Conservation (phyloP, 257 asterid species). For the Ocimum tenuiflorum region DNA sequence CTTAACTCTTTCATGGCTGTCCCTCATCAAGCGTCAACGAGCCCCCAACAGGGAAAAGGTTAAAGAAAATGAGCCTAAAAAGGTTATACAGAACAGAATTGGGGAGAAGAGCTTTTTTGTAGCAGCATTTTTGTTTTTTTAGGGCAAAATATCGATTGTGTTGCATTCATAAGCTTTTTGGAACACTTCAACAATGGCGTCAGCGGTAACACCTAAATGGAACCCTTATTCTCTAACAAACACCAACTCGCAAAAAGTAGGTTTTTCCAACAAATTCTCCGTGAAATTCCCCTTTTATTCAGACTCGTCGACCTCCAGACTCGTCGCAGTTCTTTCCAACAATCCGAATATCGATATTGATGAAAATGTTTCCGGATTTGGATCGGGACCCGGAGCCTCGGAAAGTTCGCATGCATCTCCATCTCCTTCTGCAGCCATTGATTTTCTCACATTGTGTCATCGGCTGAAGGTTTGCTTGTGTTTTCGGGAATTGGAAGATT, state of each 20-base stretch:
- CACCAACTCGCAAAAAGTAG: slow-evolving; percentile 7
- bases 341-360: slow-evolving; percentile 53
- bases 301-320: slow-evolving; percentile 28
- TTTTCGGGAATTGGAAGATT: not conserved
- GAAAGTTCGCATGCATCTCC: slow-evolving; percentile 29
- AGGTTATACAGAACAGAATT: not conserved
- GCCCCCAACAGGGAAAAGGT: no score
- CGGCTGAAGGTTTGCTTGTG: slow-evolving; percentile 57
- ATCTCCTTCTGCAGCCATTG: slow-evolving; percentile 62
- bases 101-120: not conserved
- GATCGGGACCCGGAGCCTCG: slow-evolving; percentile 33
- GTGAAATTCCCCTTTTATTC: slow-evolving; percentile 33
- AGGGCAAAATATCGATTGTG: not conserved
- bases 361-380: slow-evolving; percentile 29
- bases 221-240: slow-evolving; percentile 16
- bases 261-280: slow-evolving; percentile 25
- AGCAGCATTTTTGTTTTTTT: not conserved
- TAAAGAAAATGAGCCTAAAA: not conserved
- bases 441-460: slow-evolving; percentile 85
- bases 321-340: slow-evolving; percentile 41
- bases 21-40: no score
- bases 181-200: slow-evolving; percentile 30
- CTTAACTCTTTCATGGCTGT: no score
- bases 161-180: not conserved
- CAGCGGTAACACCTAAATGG: slow-evolving; percentile 25